Base-by-base conservation (phyloP, 169 alveolate genomes). In the Perkinsus olseni region DNA sequence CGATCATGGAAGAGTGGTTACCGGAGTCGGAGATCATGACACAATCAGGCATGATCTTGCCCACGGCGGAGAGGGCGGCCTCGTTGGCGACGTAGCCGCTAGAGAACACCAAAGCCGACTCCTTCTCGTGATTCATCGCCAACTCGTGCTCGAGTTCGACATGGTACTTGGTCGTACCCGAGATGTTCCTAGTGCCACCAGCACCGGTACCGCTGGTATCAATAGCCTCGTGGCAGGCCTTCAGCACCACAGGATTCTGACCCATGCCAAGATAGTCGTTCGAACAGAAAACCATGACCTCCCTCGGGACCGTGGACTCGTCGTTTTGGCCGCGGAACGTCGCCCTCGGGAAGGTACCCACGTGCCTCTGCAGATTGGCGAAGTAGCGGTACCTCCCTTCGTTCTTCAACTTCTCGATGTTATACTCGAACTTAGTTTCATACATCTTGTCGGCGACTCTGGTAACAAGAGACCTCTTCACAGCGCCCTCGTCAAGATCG, bases 181-280 rank as follows among this genome's bases (percentile, higher is more conserved):
- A 97, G 39, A 97, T 97, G 93, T 97, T 97, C 92, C 99, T 94
- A 37, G 99, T 97, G 38, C 99, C 99, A 45, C 99, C 99, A 74
- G 98, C 97, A 74, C 99, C 98, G 39, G 96, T 96, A 48, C 99
- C 99, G 34, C 96, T 92, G 48, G 82, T 93, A 38, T 95, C 95
- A 39, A 97, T 92, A 34, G 97, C 96, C 39, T 95, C 95, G 36
- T 95, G 96, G 93, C 97, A 95, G 28, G 98, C 98, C 91, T 96
- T 92, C 34, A 96, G 74, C n/a, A 97, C 97, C 90, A 74, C 74
- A 11, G 97, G 96, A 94, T 97, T 94, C 96, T 97, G 95, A n/a
- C 98, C 97, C 98, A 96, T 96, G 82, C 98, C 97, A 51, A 97
- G 94, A 94, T 97, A 97, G 95, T 97, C 98, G 95, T 97, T 97